phyloP scores from a whole-genome alignment of 2,329 filamentous ascomycete genomes.

The Aspergillus uvarum region DNA sequence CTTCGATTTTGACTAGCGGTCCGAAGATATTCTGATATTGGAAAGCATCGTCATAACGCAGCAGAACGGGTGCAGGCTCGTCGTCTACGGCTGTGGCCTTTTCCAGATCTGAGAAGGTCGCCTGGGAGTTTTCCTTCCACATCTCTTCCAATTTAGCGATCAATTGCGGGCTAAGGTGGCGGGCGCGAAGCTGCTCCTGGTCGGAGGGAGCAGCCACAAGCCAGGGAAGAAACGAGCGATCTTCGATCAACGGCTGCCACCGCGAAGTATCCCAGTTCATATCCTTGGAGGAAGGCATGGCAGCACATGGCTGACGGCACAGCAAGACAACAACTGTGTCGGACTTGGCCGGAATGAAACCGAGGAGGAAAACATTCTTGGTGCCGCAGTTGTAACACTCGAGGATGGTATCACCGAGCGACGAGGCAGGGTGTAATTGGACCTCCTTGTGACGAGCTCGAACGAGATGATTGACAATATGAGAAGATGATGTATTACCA shows the following conservation, averaged over 20 bases:
- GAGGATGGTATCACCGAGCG: conserved; percentile 90
- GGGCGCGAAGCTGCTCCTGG: conserved; percentile 90
- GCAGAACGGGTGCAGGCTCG: conserved; percentile 85
- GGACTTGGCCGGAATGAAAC: conserved; percentile 97
- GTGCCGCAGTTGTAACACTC: conserved; percentile 99
- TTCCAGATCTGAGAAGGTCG: conserved; percentile 87
- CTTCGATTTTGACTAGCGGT: conserved; percentile 96
- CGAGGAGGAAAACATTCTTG: conserved; percentile 97
- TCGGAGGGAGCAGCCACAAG: conserved; percentile 86
- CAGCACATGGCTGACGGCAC: conserved; percentile 93
- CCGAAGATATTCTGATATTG: conserved; percentile 99
- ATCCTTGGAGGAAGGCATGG: conserved; percentile 93
- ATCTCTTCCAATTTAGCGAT: conserved; percentile 96
- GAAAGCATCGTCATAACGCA: conserved; percentile 95
- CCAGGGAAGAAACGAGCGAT: conserved; percentile 92
- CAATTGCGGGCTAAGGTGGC: conserved; percentile 88
- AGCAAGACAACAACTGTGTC: conserved; percentile 96
- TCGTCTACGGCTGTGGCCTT: conserved; percentile 91
- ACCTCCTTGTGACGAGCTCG: conserved; percentile 98
- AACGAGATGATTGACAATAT: conserved; percentile 97
- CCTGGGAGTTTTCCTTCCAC: conserved; percentile 93
- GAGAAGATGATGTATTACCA: conserved; percentile 92
- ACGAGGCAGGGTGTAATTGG: conserved; percentile 88
- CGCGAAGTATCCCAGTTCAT: conserved; percentile 99
- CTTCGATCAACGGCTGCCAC: conserved; percentile 97